Percentiles rank a stretch among this genome's conserved stretches.
These are phyloP conservation scores for Neurospora sp. DNA, from an alignment of 495 filamentous ascomycete genomes.

Conservation along the genomic window DNA sequence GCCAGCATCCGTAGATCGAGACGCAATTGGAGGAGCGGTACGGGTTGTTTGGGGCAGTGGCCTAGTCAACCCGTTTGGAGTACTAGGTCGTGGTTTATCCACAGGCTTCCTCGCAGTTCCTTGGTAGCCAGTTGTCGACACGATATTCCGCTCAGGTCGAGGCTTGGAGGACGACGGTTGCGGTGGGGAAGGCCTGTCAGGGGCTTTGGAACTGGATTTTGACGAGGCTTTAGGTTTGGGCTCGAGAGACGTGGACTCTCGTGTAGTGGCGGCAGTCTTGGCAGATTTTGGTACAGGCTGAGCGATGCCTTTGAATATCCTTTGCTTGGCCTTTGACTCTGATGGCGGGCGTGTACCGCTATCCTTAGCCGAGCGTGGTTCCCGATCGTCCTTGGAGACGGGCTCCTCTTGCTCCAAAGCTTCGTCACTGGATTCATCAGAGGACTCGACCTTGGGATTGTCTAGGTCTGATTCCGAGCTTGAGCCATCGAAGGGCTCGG, in stretches of 20 bases:
- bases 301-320: conserved; percentile 1
- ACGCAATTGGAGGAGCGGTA: neutral
- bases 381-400: neutral
- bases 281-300: neutral
- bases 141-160: neutral
- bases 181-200: neutral
- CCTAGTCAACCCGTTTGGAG: neutral
- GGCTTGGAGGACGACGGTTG: neutral
- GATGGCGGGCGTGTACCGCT: neutral
- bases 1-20: neutral
- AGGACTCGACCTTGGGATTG: neutral
- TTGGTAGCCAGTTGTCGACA: conserved; percentile 18
- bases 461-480: neutral
- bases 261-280: neutral
- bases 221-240: neutral
- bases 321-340: neutral
- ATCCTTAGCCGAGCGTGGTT: neutral
- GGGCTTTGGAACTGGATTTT: neutral
- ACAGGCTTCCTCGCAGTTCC: conserved; percentile 17
- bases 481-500: conserved; percentile 5
- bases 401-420: conserved; percentile 3
- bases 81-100: neutral
- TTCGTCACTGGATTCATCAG: neutral
- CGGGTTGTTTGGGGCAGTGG: neutral
- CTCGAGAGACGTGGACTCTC: neutral